Evolutionary conservation across 352 stramenopile species (phyloP).

Genomic region (Pythium biforme): DNA sequence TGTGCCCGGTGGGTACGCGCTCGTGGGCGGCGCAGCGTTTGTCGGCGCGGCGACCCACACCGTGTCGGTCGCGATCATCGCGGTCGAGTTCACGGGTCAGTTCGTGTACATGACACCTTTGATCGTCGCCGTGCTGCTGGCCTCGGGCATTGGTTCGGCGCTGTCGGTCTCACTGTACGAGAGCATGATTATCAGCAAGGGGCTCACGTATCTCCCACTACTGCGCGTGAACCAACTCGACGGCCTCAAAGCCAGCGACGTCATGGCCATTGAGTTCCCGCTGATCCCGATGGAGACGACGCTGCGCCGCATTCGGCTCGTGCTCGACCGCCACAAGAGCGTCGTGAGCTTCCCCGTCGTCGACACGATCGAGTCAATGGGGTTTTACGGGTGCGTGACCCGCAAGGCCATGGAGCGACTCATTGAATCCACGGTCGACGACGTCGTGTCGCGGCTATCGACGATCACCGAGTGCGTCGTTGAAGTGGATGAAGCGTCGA

Average conservation of each 20-base stretch:
- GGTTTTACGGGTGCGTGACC: conserved; percentile 50
- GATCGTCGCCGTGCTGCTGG: conserved; percentile 50
- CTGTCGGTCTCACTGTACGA: conserved; percentile 66
- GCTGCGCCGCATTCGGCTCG: conserved; percentile 25
- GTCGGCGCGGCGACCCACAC: conserved; percentile 63
- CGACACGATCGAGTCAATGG: conserved; percentile 32
- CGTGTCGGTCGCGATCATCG: conserved; percentile 73
- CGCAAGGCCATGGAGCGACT: conserved; percentile 27
- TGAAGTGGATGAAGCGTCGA: not conserved
- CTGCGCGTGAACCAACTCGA: conserved; percentile 47
- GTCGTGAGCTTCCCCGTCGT: conserved; percentile 41
- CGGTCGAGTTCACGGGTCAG: conserved; percentile 67
- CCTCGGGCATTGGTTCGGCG: conserved; percentile 46
- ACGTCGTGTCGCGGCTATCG: conserved; percentile 6
- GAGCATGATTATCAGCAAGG: conserved; percentile 53
- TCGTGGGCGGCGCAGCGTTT: conserved; percentile 62
- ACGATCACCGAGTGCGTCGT: conserved; percentile 11
- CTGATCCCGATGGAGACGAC: conserved; percentile 43
- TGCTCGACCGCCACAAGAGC: conserved; percentile 25
- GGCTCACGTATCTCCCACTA: conserved; percentile 52
- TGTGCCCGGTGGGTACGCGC: conserved; percentile 59
- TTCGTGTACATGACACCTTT: conserved; percentile 68
- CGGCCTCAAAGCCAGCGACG: conserved; percentile 45
- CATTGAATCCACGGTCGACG: conserved; percentile 14
- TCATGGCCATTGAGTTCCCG: conserved; percentile 48